Percentiles rank a stretch among this genome's conserved stretches.
These are phyloP conservation scores for Neopestalotiopsis sp. DNA, from an alignment of 2,329 filamentous ascomycete species.

Conservation along the genomic window DNA sequence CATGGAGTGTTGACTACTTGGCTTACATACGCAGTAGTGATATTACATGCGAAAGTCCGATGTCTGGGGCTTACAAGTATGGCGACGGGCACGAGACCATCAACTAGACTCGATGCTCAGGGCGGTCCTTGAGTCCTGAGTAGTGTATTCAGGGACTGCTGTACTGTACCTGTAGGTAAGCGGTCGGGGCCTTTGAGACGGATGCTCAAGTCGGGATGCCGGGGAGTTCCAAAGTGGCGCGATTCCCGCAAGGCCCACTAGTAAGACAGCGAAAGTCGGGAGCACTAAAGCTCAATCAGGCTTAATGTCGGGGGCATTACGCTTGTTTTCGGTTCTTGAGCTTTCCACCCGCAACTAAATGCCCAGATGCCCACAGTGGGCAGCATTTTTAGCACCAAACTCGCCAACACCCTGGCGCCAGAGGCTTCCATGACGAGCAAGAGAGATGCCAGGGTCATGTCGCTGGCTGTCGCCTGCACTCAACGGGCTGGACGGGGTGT, in stretches of 20 bases:
- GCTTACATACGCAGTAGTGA: conserved; percentile 1
- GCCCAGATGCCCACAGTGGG: neutral
- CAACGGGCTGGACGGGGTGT: neutral
- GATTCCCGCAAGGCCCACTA: conserved; percentile 7
- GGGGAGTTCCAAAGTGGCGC: neutral
- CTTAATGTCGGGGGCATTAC: conserved; percentile 6
- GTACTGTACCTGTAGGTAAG: neutral
- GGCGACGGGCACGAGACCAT: conserved; percentile 8
- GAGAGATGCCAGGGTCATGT: neutral
- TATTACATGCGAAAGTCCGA: neutral
- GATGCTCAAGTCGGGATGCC: conserved; percentile 5
- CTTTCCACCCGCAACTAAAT: neutral
- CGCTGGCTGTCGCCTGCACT: too few relatives aligned
- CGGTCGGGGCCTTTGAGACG: neutral
- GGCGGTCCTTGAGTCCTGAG: neutral
- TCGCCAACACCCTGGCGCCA: neutral
- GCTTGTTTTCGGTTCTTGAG: neutral
- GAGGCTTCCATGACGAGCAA: neutral
- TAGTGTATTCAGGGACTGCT: neutral
- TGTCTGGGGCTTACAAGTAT: neutral
- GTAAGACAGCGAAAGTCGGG: conserved; percentile 15
- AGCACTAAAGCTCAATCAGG: neutral
- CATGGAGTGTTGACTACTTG: neutral
- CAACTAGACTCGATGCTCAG: neutral
- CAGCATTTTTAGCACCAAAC: neutral